Percentiles rank a stretch among this genome's conserved stretches.
Evolutionary conservation across 257 asterid genomes (phyloP).

Genomic region (Solanum tacnaense): DNA sequence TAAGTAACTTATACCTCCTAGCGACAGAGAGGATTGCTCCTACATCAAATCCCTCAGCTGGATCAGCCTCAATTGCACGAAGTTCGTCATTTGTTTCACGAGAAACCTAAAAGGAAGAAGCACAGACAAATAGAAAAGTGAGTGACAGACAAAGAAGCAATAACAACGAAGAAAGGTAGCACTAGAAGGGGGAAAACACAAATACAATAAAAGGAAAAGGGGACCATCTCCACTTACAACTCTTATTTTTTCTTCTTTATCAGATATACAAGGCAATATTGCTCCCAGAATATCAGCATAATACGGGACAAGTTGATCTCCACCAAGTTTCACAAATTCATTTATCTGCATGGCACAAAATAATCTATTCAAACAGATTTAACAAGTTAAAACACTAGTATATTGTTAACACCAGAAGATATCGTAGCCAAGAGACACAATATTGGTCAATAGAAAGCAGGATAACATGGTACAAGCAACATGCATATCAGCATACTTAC

Average conservation of each 20-base stretch:
- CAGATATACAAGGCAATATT: constrained; percentile 93
- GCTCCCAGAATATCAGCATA: constrained; percentile 98
- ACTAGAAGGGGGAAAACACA: background rate
- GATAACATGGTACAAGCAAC: constrained; percentile 3
- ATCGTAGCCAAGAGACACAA: background rate
- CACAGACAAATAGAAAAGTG: background rate
- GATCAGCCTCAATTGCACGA: constrained; percentile 72
- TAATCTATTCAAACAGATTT: constrained; percentile 8
- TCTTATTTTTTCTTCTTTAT: constrained; percentile 97
- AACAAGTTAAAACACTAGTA: background rate
- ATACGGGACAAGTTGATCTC: constrained; percentile 94
- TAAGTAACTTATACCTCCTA: constrained; percentile 44
- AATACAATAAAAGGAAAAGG: background rate
- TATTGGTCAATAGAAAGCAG: background rate
- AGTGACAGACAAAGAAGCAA: background rate
- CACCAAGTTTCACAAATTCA: constrained; percentile 98
- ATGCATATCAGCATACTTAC: constrained; percentile 28
- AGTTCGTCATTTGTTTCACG: constrained; percentile 97
- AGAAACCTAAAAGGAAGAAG: constrained; percentile 52
- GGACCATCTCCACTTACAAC: constrained; percentile 44
- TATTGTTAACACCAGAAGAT: background rate
- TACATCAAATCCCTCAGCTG: constrained; percentile 82
- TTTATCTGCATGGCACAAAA: constrained; percentile 47
- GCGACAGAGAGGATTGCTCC: constrained; percentile 85
- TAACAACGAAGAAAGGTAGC: background rate